phyloP scores from a whole-genome alignment of 169 alveolate genomes.

The Neospora caninum region DNA sequence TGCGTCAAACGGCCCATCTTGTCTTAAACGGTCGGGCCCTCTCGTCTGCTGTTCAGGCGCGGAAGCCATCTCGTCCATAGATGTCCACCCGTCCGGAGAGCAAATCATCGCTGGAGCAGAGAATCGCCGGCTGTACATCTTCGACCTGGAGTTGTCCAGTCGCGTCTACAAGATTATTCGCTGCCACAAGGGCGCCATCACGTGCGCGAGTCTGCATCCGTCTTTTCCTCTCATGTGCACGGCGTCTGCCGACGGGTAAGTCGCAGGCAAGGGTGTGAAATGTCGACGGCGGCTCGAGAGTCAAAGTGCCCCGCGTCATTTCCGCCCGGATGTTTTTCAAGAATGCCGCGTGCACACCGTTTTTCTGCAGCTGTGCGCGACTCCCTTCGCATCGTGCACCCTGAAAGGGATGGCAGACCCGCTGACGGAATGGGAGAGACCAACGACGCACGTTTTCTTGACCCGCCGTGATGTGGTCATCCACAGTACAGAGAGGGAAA shows the following conservation, averaged over 20 bases:
- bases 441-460: too few relatives aligned
- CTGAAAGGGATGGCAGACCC: too few relatives aligned
- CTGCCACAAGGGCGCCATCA: slow-evolving; percentile 42
- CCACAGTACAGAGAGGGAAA: too few relatives aligned
- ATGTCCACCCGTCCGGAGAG: slow-evolving; percentile 64
- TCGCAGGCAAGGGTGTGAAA: neutral
- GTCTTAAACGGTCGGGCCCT: neutral
- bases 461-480: too few relatives aligned
- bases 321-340: too few relatives aligned
- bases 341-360: too few relatives aligned
- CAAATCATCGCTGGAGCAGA: slow-evolving; percentile 61
- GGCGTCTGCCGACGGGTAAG: slow-evolving; percentile 49
- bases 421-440: too few relatives aligned
- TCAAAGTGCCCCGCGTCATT: too few relatives aligned
- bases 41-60: slow-evolving; percentile 39
- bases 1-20: too few relatives aligned
- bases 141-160: slow-evolving; percentile 59
- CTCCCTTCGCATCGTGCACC: too few relatives aligned
- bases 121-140: slow-evolving; percentile 48
- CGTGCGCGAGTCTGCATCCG: slow-evolving; percentile 38
- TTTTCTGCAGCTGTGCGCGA: too few relatives aligned
- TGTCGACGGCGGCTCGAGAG: too few relatives aligned
- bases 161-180: slow-evolving; percentile 68
- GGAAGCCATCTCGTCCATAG: slow-evolving; percentile 39
- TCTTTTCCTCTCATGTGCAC: slow-evolving; percentile 47